Percentiles rank a stretch among this genome's conserved stretches.
Conservation (phyloP, 495 filamentous ascomycete species). For the Hyaloscypha finlandica region DNA sequence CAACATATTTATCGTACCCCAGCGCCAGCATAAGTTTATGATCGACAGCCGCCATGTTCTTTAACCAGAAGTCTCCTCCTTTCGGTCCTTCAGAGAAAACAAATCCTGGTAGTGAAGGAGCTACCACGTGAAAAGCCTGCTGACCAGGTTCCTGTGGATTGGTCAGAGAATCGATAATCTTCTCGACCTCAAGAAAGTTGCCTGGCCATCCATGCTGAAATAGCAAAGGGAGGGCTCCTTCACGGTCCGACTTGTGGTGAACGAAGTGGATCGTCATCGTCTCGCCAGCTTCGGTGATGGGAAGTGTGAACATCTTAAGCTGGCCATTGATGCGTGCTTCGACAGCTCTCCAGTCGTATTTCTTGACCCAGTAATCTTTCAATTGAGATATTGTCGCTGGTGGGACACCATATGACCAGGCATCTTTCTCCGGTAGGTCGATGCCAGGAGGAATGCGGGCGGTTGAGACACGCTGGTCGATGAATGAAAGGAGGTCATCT, state of each 20-base stretch:
- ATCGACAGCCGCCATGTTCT: conserved; percentile 58
- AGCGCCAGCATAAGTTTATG: conserved; percentile 67
- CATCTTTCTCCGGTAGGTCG: conserved; percentile 16
- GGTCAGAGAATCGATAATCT: conserved; percentile 61
- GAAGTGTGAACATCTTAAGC: conserved; percentile 56
- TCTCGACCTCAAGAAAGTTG: conserved; percentile 65
- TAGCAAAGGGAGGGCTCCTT: conserved; percentile 56
- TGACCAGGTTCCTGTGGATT: conserved; percentile 34
- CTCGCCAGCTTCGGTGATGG: conserved; percentile 47
- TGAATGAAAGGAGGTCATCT: conserved; percentile 39
- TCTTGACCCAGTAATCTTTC: conserved; percentile 43
- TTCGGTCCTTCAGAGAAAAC: conserved; percentile 51
- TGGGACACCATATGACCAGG: conserved; percentile 24
- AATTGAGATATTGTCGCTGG: conserved; percentile 11
- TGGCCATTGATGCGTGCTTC: conserved; percentile 55
- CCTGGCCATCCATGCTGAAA: conserved; percentile 71
- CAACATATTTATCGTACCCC: conserved; percentile 64
- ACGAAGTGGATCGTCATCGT: conserved; percentile 54
- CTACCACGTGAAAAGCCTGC: conserved; percentile 65
- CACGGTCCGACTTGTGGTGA: conserved; percentile 51
- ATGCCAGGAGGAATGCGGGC: conserved; percentile 39
- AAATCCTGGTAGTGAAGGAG: conserved; percentile 68
- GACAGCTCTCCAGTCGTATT: conserved; percentile 51
- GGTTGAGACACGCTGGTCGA: conserved; percentile 43
- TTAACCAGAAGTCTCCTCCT: conserved; percentile 49